Conservation (phyloP, 257 asterid species). For the Solanum paucissectum region DNA sequence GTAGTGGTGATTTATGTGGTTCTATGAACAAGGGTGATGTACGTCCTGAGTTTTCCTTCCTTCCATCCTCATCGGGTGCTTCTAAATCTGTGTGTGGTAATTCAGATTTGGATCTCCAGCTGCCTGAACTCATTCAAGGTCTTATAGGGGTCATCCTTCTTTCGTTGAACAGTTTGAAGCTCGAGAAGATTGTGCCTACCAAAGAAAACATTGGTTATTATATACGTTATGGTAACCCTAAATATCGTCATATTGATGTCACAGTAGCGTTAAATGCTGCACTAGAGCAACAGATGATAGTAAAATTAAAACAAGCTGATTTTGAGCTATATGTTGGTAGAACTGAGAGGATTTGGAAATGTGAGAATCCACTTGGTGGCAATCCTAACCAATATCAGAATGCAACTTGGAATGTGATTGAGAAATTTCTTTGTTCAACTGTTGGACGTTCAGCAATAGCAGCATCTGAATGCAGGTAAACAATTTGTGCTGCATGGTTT, state of each 20-base stretch:
- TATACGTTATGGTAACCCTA: constrained; percentile 39
- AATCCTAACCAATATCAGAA: constrained; percentile 12
- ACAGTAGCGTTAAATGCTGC: constrained; percentile 31
- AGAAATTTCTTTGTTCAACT: constrained; percentile 28
- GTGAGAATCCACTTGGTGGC: constrained; percentile 36
- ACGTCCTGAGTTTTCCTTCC: neutral
- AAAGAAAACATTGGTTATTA: constrained; percentile 36
- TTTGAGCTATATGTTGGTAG: constrained; percentile 31
- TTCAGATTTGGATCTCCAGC: constrained; percentile 5
- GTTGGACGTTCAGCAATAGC: constrained; percentile 26
- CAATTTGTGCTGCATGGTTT: neutral
- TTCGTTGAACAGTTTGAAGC: constrained; percentile 30
- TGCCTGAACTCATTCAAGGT: constrained; percentile 18
- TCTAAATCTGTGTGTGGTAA: neutral
- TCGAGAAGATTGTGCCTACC: constrained; percentile 38
- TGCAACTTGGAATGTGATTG: constrained; percentile 27
- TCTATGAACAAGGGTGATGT: neutral
- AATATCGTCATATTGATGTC: constrained; percentile 23
- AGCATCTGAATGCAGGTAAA: constrained; percentile 46
- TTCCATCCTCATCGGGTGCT: neutral
- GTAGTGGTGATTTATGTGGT: neutral
- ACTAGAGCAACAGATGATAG: constrained; percentile 25
- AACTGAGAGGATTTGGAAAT: constrained; percentile 31
- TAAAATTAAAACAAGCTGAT: constrained; percentile 13
- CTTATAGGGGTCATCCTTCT: constrained; percentile 25